Evolutionary conservation across 2,329 filamentous ascomycete species (phyloP).

Genomic region (Colletotrichum incanum): DNA sequence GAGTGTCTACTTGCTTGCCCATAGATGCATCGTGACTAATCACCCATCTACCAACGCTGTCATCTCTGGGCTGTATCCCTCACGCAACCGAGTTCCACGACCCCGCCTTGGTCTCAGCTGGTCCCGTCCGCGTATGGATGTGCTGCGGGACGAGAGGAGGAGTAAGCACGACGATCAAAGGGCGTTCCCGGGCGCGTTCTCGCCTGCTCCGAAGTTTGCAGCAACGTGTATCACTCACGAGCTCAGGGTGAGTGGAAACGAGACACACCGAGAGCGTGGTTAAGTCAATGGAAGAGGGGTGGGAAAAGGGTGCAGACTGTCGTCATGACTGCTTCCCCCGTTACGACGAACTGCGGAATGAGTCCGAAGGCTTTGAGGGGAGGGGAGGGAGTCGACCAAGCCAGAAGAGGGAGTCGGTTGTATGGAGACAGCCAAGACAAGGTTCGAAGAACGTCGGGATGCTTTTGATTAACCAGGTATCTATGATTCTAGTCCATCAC

Average conservation of each 20-base stretch:
- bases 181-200: background rate
- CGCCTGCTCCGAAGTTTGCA: background rate
- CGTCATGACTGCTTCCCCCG: background rate
- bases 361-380: background rate
- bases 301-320: background rate
- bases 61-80: background rate
- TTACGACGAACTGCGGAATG: background rate
- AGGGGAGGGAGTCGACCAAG: background rate
- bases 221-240: background rate
- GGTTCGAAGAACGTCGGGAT: background rate
- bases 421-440: background rate
- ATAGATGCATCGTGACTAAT: background rate
- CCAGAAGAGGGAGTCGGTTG: background rate
- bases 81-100: too few relatives aligned
- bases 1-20: background rate
- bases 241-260: background rate
- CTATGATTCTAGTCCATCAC: background rate
- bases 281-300: background rate
- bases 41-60: background rate
- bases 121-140: background rate
- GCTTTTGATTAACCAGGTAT: slow-evolving; percentile 12
- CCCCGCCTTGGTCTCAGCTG: background rate
- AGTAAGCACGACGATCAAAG: too few relatives aligned
- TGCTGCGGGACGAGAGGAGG: background rate
- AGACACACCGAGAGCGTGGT: background rate